Evolutionary conservation across 75 land plant species (phyloP), one percentile per base, ranked within the genome.

Genomic region (Larix kaempferi): DNA sequence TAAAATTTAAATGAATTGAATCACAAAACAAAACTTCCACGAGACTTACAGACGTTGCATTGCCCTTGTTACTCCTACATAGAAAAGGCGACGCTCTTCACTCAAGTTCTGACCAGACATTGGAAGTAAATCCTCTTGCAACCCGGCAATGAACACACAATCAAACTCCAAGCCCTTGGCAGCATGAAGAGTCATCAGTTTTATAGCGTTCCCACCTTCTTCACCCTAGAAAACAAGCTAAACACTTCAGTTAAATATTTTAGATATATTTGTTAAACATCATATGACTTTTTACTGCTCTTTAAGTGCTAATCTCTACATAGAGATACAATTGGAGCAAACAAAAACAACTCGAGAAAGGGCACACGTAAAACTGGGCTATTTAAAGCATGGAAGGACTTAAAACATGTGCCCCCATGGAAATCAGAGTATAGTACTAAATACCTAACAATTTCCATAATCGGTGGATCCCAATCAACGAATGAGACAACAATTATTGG

Each of bases 51-150:
- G 81, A 26, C 39, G 74, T 44, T 78, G 33, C 59, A 56, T 41
- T 23, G 83, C 83, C 39, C 83, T 82, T 1, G 83, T 82, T 75
- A 82, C 64, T 78, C 83, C 83, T 21, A 82, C 83, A 78, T 82
- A 82, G 66, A 82, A 82, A 37, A 82, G 75, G 6, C 83, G 81
- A 19, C 83, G 59, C 63, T 82, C 83, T 67, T 82, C 83, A 37
- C 72, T 61, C 4, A 39, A 6, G 35, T 78, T 17, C 4, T 29
- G 12, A 23, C 44, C 41, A 2, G 16, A 0, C 8, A 74, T 49
- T 55, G 83, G 83, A 67, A 82, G 54, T 23, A 72, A 6, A n/a
- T 27, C 25, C 2, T 57, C 56, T 39, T 80, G 59, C 54, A 71
- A 25, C 19, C 83, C 83, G 44, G 55, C 56, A 26, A 82, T 65